Base-by-base conservation (phyloP, 768 basidiomycete species). In the Lentinula guzmanii region DNA sequence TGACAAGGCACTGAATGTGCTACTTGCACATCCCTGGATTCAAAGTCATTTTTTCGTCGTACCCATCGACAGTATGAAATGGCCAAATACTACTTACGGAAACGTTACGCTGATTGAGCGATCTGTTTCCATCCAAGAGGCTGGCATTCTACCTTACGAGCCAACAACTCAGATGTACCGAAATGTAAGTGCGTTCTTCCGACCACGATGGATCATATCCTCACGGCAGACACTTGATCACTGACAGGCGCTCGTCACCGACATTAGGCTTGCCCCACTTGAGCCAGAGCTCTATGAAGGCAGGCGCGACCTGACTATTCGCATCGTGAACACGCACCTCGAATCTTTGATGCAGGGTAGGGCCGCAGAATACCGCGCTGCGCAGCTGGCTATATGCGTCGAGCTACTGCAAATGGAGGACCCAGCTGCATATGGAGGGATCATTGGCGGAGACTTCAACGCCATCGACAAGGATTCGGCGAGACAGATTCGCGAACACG, bases 381-480 rank as follows among this genome's bases (percentile, higher is more conserved):
- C 70, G 56, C 89, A 91, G 72, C 63, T 91, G 65, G 70, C 72
- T 41, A 71, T 84, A 48, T 77, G 87, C 56, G 75, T 81, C 13
- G 72, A 78, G 24, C 70, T 83, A 68, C 67, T 91, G 66, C 77
- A 75, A 42, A 48, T 48, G 31, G 58, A 48, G 66, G 77, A 79
- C 61, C 70, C 74, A 10, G 72, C 71, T 0, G 69, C 87, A 15
- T 71, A 77, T 28, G 87, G 85, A 1, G 90, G 87, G 0, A 64
- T 91, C 2, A 79, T 90, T 41, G 80, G 79, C 0, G 90, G 90
- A 1, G 89, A 90, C 66, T 89, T 91, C 86, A 90, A 90, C 64
- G 78, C 84, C 52, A 84, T 90, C 58, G 72, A 73, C 2, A 67
- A 72, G 1, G 70, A 71, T 15, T 42, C 48, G 15, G 88, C 90